Evolutionary conservation across 768 basidiomycete genomes (phyloP), one percentile per base, ranked within the genome.

Genomic region (Tylopilus felleus): DNA sequence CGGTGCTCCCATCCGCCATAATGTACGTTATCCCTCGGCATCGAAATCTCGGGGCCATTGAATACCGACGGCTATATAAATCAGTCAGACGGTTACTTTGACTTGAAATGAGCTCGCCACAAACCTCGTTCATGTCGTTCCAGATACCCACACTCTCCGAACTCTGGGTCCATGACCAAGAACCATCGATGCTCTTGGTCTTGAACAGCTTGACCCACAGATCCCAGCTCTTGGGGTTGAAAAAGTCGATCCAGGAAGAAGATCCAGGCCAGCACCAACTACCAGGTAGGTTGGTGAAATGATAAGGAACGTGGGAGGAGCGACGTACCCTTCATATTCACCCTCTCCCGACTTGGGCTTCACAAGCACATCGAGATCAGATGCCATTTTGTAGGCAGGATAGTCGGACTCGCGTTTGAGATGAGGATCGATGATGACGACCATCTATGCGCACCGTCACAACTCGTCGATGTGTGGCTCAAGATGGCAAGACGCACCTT

Each of bases 61-160:
- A 99, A 99, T n/a, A 99, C 85, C 12, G 95, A 88, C 1, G 97
- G 97, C 92, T 90, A 51, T n/a, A 27, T 23, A 39, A 51, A 28
- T 56, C 35, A 52, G 38, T 53, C 54, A 33, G 23, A 40, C 7
- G 2, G 13, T 23, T 29, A 27, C 25, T n/a, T 45, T 19, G 14
- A 22, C 21, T 21, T 16, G 5, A 7, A 16, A 39, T 33, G 44
- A 1, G n/a, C 12, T n/a, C 2, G 29, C 7, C 8, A 59, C 77
- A 8, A 47, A 93, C 93, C 82, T 98, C 97, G 61, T 98, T 98
- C 97, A 99, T 99, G 66, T 99, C 97, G 67, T 98, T 98, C 97
- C 97, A 99, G 60, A 98, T 93, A 68, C 86, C 87, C 14, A 98
- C 80, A 60, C 84, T 81, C 28, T 86, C 82, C 2, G 92, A 93